Base-by-base conservation (phyloP, 1,284 basidiomycete genomes). In the Papiliotrema flavescens region DNA sequence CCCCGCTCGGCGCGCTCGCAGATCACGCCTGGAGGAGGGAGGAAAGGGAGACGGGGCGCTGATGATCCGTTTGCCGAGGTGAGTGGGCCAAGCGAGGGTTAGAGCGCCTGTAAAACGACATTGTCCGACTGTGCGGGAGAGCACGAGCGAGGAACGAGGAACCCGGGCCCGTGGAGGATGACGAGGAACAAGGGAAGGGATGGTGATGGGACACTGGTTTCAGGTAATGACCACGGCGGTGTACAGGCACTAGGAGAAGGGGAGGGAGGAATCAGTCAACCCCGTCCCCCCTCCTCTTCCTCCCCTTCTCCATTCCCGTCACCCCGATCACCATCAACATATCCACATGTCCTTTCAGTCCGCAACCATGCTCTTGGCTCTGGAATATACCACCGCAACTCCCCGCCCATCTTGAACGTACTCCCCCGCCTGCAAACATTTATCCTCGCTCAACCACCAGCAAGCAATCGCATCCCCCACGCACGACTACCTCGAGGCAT, bases 401-500 rank as follows among this genome's bases (percentile, higher is more conserved):
- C 9, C 17, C 49, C 15, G 22, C 43, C 14, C 40, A 48, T 4
- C 36, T 15, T 17, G n/a, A n/a, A n/a, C n/a, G n/a, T n/a, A n/a
- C n/a, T n/a, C n/a, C n/a, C n/a, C n/a, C n/a, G n/a, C n/a, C n/a
- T n/a, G n/a, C n/a, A n/a, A n/a, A 37, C 11, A 2, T 17, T 42
- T 22, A 36, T 37, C 7, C 46, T 46, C 32, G 20, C 52, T 11
- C 37, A 46, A 41, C 61, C 55, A 64, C 61, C 60, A 62, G 63
- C 49, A 59, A 62, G 41, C 55, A 43, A 49, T 57, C 50, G 42
- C 48, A 15, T 66, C 64, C 2, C 67, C 67, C 24, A 67, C 67
- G 8, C 65, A 67, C 64, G 66, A 60, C 34, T 70, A 67, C 56
- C 62, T 67, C 28, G 67, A 66, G 44, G 55, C 54, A 6, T 66